Conservation (phyloP, 495 filamentous ascomycete species). For the Monascus purpureus region DNA sequence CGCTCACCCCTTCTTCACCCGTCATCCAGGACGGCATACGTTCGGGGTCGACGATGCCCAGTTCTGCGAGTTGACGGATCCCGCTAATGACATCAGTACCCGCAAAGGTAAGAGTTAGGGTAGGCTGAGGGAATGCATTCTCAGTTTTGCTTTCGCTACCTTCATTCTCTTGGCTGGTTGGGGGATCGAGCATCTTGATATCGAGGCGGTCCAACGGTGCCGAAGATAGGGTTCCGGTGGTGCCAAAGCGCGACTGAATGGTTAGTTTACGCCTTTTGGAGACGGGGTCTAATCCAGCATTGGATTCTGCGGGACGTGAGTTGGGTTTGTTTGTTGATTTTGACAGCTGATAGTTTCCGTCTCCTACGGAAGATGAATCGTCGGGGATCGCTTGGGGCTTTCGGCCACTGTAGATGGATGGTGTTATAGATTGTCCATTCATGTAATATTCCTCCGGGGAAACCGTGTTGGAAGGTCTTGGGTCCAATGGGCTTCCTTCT, state of each 20-base stretch:
- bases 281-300: conserved; percentile 38
- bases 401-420: no score
- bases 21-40: conserved; percentile 86
- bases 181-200: conserved; percentile 19
- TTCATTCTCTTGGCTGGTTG: conserved; percentile 10
- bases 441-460: conserved; percentile 27
- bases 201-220: conserved; percentile 20
- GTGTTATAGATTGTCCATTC: no score
- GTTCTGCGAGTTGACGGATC: conserved; percentile 58
- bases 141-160: conserved; percentile 1
- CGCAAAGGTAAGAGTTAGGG: conserved; percentile 49
- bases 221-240: conserved; percentile 15
- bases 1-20: conserved; percentile 67
- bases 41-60: conserved; percentile 56
- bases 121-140: conserved; percentile 6
- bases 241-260: conserved; percentile 37
- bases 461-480: conserved; percentile 27
- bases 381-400: no score
- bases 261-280: conserved; percentile 45
- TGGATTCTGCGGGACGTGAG: conserved; percentile 32
- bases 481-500: conserved; percentile 44
- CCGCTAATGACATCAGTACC: conserved; percentile 74
- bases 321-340: conserved; percentile 20
- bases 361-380: conserved; percentile 7
- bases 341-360: conserved; percentile 3